A percentile compares a stretch with the other conserved stretches of the same genome.
phyloP scores from a whole-genome alignment of 192 early-diverging fungal genomes.

The Helicostylum pulchrum region DNA sequence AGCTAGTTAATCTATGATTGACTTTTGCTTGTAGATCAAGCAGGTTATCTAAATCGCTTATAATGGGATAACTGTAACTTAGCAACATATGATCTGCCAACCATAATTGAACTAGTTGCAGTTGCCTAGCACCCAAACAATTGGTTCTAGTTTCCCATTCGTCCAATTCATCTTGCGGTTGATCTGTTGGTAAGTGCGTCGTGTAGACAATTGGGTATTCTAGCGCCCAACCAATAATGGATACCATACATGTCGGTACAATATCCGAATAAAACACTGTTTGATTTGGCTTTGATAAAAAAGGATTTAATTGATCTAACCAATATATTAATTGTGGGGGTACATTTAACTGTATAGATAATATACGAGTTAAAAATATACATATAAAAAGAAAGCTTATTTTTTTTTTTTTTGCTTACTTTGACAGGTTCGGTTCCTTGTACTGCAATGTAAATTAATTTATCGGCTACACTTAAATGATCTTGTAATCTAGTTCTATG shows the following conservation, averaged over 20 bases:
- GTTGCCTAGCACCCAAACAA: constrained; percentile 22
- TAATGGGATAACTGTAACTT: constrained; percentile 26
- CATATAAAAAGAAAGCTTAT: background rate
- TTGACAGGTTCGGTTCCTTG: constrained; percentile 18
- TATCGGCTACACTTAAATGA: background rate
- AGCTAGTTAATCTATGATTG: background rate
- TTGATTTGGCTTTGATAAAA: background rate
- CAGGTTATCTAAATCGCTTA: no score
- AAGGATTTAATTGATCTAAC: constrained; percentile 17
- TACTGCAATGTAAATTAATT: constrained; percentile 13
- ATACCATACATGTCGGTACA: constrained; percentile 30
- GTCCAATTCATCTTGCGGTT: constrained; percentile 12
- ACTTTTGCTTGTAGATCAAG: background rate
- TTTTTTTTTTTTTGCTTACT: constrained; percentile 14
- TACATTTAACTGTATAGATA: background rate
- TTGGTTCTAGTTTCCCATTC: constrained; percentile 29
- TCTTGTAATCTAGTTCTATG: constrained; percentile 16
- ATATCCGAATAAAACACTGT: background rate
- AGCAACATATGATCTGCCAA: background rate
- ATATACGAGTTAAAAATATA: background rate
- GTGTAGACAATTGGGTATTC: constrained; percentile 37
- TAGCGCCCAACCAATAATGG: constrained; percentile 33
- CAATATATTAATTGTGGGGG: constrained; percentile 1
- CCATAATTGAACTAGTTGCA: constrained; percentile 13
- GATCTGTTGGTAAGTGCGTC: constrained; percentile 6